A percentile compares a stretch with the other conserved stretches of the same genome.
Conservation (phyloP, 1,284 basidiomycete species). For the Malassezia psittaci region DNA sequence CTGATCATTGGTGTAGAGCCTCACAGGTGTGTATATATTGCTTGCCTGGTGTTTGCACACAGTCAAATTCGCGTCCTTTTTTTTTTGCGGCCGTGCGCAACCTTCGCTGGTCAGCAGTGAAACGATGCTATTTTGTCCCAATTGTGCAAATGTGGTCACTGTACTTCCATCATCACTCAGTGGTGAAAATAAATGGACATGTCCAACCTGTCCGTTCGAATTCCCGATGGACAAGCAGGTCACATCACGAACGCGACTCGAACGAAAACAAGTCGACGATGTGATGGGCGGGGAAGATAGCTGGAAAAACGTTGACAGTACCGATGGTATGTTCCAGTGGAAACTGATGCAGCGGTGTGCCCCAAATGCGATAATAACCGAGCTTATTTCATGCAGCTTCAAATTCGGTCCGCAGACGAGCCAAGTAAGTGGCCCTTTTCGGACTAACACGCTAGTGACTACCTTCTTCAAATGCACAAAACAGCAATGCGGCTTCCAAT, state of each 20-base stretch:
- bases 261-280: slow-evolving; percentile 37
- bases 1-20: background rate
- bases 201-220: slow-evolving; percentile 88
- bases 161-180: slow-evolving; percentile 52
- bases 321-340: slow-evolving; percentile 49
- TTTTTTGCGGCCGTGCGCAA: background rate
- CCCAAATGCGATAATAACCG: slow-evolving; percentile 78
- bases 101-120: no score
- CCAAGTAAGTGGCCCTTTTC: slow-evolving; percentile 31
- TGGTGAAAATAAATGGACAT: slow-evolving; percentile 72
- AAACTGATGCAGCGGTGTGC: slow-evolving; percentile 52
- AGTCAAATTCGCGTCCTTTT: background rate
- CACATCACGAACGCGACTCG: slow-evolving; percentile 32
- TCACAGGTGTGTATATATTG: background rate
- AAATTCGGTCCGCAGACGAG: slow-evolving; percentile 72
- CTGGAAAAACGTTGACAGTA: slow-evolving; percentile 91
- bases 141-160: slow-evolving; percentile 83
- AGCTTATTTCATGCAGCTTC: slow-evolving; percentile 90
- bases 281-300: slow-evolving; percentile 57
- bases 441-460: slow-evolving; percentile 26
- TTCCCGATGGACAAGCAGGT: slow-evolving; percentile 76
- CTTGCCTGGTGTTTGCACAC: background rate
- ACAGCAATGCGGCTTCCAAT: slow-evolving; percentile 33
- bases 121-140: slow-evolving; percentile 83
- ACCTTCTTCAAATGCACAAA: slow-evolving; percentile 44